Base-by-base conservation (phyloP, 2,329 filamentous ascomycete species). In the Sclerotinia subarctica region DNA sequence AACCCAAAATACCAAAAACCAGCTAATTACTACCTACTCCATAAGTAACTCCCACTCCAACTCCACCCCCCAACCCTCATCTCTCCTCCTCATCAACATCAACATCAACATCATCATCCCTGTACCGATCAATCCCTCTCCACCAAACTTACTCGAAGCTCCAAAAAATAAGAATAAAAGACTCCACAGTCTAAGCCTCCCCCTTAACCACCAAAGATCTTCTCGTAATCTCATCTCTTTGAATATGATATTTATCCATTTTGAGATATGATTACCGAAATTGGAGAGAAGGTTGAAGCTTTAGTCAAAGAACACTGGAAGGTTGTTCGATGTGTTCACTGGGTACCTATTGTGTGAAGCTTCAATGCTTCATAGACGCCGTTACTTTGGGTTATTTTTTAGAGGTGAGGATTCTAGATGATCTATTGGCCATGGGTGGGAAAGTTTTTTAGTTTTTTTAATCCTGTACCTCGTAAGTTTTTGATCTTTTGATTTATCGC, bases 111-210 rank as follows among this genome's bases (percentile, higher is more conserved):
- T n/a, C 57, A 49, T 32, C 44, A 62, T 62, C 58, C 58, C 10
- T 49, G 44, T 46, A 49, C 58, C 58, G 58, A 62, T 62, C 58
- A 62, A 35, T 49, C 32, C 32, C 5, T 17, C 58, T 47, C 57
- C 57, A 29, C 26, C 29, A 35, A 8, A 21, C 5, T 35, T n/a
- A 26, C n/a, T n/a, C n/a, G n/a, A n/a, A n/a, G n/a, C n/a, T n/a
- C n/a, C n/a, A n/a, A n/a, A n/a, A n/a, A n/a, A n/a, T n/a, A 35
- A 3, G 19, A 35, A 56, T 38, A 38, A 7, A 56, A 32, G 29
- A 15, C 44, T 49, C 58, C 58, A 49, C 58, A 10, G 59, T 63
- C 59, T 63, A 63, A 63, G 59, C 59, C 59, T 51, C 59, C 59
- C 59, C 59, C 59, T 63, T 17, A 63, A 63, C 46, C 29, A 38